Base-by-base conservation (phyloP, 345 rosid genomes). In the Excoecaria cochinchinensis region DNA sequence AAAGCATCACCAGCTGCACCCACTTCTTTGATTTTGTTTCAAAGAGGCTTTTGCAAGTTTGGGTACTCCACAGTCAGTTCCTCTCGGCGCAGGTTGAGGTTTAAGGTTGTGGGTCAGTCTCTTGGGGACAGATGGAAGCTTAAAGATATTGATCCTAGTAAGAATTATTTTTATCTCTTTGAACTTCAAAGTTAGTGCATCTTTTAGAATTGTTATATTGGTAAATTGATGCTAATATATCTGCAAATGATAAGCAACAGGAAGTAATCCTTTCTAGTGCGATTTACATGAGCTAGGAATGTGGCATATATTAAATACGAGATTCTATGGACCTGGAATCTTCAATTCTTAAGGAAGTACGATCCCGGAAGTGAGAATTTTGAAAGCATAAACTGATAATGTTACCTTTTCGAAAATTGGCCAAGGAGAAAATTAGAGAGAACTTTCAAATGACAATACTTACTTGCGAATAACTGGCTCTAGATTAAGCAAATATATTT, bases 111-210 rank as follows among this genome's bases (percentile, higher is more conserved):
- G 39, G 79, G 83, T 10, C 88, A 83, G 84, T 82, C 89, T 73
- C 85, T 31, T 8, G 84, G 84, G 6, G 84, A 90, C 65, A 83
- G 67, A 58, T 94, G 98, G 98, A 92, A 91, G 89, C 79, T 90
- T 11, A 84, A 68, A 64, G 90, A 88, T 52, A 85, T 94, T 69
- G 93, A 89, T 71, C 57, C 93, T 59, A 67, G 97, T 92, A 80
- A 76, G 89, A 42, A 31, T 31, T 31, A 31, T 57, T 67, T n/a
- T 74, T 59, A 21, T 42, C 8, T 36, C 52, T 47, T 47, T 51
- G 12, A 31, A 31, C 31, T 6, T 40, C 46, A 21, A 4, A 16
- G 5, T 19, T 13, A n/a, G 8, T 24, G 44, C 48, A 42, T 77
- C 38, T 40, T 31, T 66, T 71, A 0, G 25, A 53, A 17, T 25